Evolutionary conservation across 164 flowering plant genomes (phyloP).

Genomic region (Berberis thunbergii): DNA sequence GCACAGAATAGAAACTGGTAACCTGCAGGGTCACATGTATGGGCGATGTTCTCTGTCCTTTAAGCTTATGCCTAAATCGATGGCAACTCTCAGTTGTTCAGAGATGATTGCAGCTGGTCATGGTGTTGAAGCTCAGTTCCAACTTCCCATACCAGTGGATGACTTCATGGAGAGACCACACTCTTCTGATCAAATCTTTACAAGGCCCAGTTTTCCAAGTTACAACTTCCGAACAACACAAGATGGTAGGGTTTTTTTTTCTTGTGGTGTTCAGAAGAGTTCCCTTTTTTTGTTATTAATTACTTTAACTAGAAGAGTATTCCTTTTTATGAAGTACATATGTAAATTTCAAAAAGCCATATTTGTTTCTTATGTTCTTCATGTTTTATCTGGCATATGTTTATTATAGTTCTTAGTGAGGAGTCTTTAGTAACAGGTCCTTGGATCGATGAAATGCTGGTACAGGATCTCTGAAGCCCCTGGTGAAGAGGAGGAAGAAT

Average conservation of each 20-base stretch:
- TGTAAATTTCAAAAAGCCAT: not conserved
- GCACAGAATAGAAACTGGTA: constrained; percentile 49
- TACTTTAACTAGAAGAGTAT: not conserved
- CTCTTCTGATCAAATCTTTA: constrained; percentile 59
- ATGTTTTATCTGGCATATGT: not conserved
- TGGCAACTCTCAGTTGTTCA: constrained; percentile 81
- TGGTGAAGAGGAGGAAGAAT: constrained; percentile 62
- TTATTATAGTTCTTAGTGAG: constrained; percentile 32
- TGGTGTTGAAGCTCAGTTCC: constrained; percentile 92
- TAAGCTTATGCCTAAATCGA: constrained; percentile 91
- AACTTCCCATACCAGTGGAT: constrained; percentile 87
- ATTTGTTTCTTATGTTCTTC: not conserved
- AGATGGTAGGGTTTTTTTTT: constrained; percentile 49
- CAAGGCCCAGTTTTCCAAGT: constrained; percentile 45
- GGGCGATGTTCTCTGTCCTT: constrained; percentile 87
- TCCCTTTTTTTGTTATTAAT: too few species aligned
- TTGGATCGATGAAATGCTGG: constrained; percentile 76
- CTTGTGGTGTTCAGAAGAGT: too few species aligned
- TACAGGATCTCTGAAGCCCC: constrained; percentile 81
- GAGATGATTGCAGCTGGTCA: constrained; percentile 97
- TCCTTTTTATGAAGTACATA: not conserved
- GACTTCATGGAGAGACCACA: constrained; percentile 96
- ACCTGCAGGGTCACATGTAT: constrained; percentile 49
- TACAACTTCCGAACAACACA: constrained; percentile 46
- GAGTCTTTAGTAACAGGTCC: constrained; percentile 54